phyloP scores from a whole-genome alignment of 129 eudicot genomes.

The Erigeron canadensis region DNA sequence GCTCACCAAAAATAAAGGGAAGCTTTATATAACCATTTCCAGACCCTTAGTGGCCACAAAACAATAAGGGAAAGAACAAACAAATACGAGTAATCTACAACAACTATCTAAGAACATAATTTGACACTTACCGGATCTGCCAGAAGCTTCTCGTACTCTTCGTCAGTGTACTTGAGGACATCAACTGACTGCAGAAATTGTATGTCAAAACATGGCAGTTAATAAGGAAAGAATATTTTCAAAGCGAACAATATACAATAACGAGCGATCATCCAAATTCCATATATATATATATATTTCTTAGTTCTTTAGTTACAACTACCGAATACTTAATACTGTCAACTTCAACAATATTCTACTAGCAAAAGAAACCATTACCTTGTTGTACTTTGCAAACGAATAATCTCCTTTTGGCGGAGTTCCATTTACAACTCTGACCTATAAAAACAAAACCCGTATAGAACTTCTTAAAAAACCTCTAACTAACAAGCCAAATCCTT shows the following conservation, averaged over 20 bases:
- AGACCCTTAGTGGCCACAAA: not conserved
- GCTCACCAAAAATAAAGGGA: not conserved
- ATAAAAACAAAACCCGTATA: constrained; percentile 7
- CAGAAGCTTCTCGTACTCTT: constrained; percentile 84
- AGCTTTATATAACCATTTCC: no score
- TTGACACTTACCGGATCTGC: constrained; percentile 71
- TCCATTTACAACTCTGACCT: constrained; percentile 97
- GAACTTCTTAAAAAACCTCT: constrained; percentile 5
- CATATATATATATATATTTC: not conserved
- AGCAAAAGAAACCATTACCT: constrained; percentile 38
- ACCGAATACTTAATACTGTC: constrained; percentile 4
- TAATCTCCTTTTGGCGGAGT: constrained; percentile 96
- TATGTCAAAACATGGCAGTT: constrained; percentile 18
- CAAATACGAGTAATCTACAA: constrained; percentile 3
- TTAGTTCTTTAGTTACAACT: not conserved
- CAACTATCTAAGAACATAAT: not conserved
- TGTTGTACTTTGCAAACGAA: constrained; percentile 92
- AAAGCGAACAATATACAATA: not conserved
- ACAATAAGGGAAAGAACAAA: not conserved
- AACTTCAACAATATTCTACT: not conserved
- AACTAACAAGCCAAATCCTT: constrained; percentile 13
- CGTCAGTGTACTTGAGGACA: constrained; percentile 84
- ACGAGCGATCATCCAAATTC: not conserved
- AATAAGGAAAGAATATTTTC: not conserved
- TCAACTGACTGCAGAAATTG: constrained; percentile 71